Base-by-base conservation (phyloP, 768 basidiomycete species). In the Coprinopsis sp. region DNA sequence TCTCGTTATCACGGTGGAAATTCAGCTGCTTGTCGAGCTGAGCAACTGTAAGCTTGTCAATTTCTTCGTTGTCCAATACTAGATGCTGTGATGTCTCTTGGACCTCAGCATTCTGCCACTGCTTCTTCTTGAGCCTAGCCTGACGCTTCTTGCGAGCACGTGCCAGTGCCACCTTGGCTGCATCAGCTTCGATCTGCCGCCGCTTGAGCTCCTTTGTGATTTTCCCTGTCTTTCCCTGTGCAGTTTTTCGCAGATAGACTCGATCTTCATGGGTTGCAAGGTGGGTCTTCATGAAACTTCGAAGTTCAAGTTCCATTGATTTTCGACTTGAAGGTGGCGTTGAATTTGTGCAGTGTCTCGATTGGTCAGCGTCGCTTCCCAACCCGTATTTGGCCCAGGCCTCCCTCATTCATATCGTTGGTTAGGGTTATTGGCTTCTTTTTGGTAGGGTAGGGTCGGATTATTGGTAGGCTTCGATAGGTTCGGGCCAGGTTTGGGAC, bases 331-430 rank as follows among this genome's bases (percentile, higher is more conserved):
- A 40, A 51, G 0, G 22, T 12, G 2, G 52, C 27, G 28, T 58
- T 58, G 48, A 51, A 56, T 23, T 55, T 51, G 21, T 49, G 40
- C 0, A 56, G 21, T 0, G 52, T 58, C 36, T 54, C 51, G 4
- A n/a, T 22, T 0, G 47, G 51, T 2, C 37, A 16, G 4, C 23
- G 2, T 33, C 14, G 3, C 23, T 51, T 51, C 0, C 37, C 51
- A 0, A n/a, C 28, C 31, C 52, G 23, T 49, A 46, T 55, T 21
- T 39, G 41, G 0, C 62, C 60, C 0, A 64, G 47, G 0, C 49
- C 54, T 0, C 64, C 64, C 38, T 65, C 61, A 47, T 61, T 62
- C 7, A 33, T 48, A 39, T 64, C 61, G 34, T 67, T 67, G 2
- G 63, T 64, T 0, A n/a, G n/a, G n/a, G n/a, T n/a, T n/a, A n/a